Evolutionary conservation across 2,329 filamentous ascomycete species (phyloP).

Genomic region (Arthrobotrys conoides): DNA sequence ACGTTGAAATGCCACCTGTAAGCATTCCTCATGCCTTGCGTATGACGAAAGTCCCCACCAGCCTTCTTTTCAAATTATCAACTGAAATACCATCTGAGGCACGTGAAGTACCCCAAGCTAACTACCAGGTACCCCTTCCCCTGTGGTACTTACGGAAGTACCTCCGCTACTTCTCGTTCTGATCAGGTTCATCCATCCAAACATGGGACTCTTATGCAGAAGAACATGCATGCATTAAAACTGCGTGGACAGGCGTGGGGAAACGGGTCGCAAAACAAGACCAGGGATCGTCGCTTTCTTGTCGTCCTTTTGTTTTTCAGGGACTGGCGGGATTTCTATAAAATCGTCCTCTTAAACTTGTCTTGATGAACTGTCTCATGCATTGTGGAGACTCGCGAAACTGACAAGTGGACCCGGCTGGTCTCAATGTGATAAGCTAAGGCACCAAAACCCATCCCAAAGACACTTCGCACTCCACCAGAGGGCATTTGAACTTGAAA

Average conservation of each 20-base stretch:
- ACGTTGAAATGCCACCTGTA: conserved; percentile 34
- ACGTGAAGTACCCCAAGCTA: conserved; percentile 41
- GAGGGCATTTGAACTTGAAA: conserved; percentile 14
- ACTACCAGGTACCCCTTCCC: conserved; percentile 30
- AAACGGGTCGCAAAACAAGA: conserved; percentile 59
- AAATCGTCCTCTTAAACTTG: conserved; percentile 24
- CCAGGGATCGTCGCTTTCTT: conserved; percentile 52
- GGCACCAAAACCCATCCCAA: conserved; percentile 31
- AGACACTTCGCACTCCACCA: conserved; percentile 20
- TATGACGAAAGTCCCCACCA: conserved; percentile 44
- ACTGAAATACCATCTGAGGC: conserved; percentile 20
- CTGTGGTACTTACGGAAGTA: conserved; percentile 33
- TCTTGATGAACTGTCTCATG: conserved; percentile 48
- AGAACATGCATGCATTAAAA: conserved; percentile 57
- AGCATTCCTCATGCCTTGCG: conserved; percentile 23
- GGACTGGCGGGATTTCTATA: conserved; percentile 58
- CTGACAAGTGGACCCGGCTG: conserved; percentile 51
- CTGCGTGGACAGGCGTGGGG: conserved; percentile 61
- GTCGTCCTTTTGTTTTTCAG: conserved; percentile 39
- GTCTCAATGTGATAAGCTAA: conserved; percentile 43
- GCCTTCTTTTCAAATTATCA: conserved; percentile 38
- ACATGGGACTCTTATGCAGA: conserved; percentile 48
- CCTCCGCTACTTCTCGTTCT: conserved; percentile 39
- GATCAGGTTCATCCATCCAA: conserved; percentile 49
- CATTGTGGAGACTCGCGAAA: conserved; percentile 46